Conservation (phyloP, 2,329 filamentous ascomycete genomes). For the Clarireedia homoeocarpa region DNA sequence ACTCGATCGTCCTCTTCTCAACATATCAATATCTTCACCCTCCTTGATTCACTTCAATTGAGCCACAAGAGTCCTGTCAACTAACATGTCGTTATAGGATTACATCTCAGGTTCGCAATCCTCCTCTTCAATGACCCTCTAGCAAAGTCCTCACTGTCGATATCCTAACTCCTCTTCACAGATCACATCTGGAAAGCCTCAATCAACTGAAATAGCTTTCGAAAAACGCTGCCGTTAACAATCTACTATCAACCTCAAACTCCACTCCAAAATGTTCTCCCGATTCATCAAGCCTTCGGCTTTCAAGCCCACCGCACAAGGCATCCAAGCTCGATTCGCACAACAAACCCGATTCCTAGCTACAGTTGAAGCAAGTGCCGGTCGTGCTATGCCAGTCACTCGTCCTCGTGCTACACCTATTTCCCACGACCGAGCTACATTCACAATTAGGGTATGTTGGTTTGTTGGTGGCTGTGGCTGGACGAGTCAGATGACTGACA, state of each 20-base stretch:
- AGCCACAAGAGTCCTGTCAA: conserved; percentile 14
- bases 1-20: neutral
- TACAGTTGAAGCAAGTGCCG: conserved; percentile 61
- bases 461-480: neutral
- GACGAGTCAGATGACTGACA: conserved; percentile 21
- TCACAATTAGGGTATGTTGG: conserved; percentile 74
- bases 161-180: conserved; percentile 20
- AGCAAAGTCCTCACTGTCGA: conserved; percentile 19
- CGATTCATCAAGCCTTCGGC: conserved; percentile 49
- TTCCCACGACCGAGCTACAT: conserved; percentile 73
- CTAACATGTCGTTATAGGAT: conserved; percentile 49
- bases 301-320: conserved; percentile 29
- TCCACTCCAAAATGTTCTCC: conserved; percentile 47
- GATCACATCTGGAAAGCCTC: conserved; percentile 38
- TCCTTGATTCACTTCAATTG: neutral
- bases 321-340: conserved; percentile 22
- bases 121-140: neutral
- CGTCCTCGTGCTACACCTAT: conserved; percentile 56
- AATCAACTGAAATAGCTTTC: conserved; percentile 30
- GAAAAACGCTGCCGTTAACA: conserved; percentile 13
- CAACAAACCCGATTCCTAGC: conserved; percentile 48
- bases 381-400: conserved; percentile 56
- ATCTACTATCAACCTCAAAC: conserved; percentile 17
- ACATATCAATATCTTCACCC: too few species aligned
- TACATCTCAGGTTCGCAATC: conserved; percentile 59